Evolutionary conservation across 352 stramenopile genomes (phyloP), one percentile per base, ranked within the genome.

Genomic region (Globisporangium alternatum): DNA sequence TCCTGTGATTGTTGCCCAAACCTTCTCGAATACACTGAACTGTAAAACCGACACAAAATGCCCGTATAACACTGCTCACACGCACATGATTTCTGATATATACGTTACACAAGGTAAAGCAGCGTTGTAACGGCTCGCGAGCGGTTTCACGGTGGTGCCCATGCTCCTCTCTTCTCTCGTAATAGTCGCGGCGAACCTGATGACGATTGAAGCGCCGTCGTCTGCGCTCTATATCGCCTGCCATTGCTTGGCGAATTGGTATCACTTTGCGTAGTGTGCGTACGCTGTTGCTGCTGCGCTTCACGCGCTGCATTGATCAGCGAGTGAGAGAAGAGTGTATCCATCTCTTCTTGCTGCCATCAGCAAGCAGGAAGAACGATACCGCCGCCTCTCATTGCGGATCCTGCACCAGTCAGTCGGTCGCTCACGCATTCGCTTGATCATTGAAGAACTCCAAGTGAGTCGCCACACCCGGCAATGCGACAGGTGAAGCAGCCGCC

Each of bases 161-260:
- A 21, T 22, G 22, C 22, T 61, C 55, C 37, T 7, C 35, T 41
- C 12, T 41, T 41, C 35, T 61, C 39, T 61, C 39, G 55, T 61
- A 61, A 61, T 51, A 61, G 55, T 21, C 39, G 37, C 55, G 17
- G 37, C 37, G 13, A 19, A 13, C 21, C 39, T 49, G 55, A 60
- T 60, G 55, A 60, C 55, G 35, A n/a, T 49, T 28, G 30, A 37
- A 25, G 53, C 31, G 13, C 13, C 15, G 45, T 13, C 21, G 19
- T 31, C 17, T n/a, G 35, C 47, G 53, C 56, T 54, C 53, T 59
- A 35, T 44, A 17, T 21, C 9, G 49, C 21, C 22, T 55, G 48
- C 15, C 13, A 13, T 7, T 37, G 22, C 22, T 33, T 28, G 48
- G 22, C 49, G 15, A 21, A 8, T 47, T 47, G 13, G 25, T 19